Evolutionary conservation across 306 rosid species (phyloP), one percentile per base, ranked within the genome.

Genomic region (Crotalaria pallida): DNA sequence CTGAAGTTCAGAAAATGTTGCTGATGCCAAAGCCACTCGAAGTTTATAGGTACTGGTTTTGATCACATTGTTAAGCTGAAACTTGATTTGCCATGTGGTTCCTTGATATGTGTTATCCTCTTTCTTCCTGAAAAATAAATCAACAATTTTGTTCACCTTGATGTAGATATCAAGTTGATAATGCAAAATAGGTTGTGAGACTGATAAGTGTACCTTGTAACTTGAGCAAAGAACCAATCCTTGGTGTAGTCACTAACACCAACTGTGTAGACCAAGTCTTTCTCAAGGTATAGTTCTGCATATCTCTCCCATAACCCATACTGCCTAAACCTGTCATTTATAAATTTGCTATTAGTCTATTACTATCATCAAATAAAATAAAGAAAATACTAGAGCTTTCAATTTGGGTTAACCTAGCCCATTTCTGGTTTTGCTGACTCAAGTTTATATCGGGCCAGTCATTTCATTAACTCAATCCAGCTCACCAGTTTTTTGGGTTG

Each of bases 201-300:
- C 49, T 31, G 60, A 4, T 38, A 52, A 67, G 10, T 33, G 34
- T 45, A 90, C 98, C 98, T 88, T 70, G 87, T 87, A 71, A 93
- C 97, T 27, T 93, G 98, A 71, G 96, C 97, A 62, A 85, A 90
- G 81, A 93, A 93, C 97, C 98, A 90, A 72, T 93, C 98, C 77
- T 85, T 88, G 10, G 60, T 65, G 77, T 79, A 90, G 67, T 93
- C 91, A 65, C 87, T 85, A 23, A 78, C 72, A 59, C 90, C 98
- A 19, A 93, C 60, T 1, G 85, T 88, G 90, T 82, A 93, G 55
- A 83, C 64, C 80, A 90, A 79, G 73, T 93, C 98, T 13, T 31
- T 74, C 1, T 83, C 77, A 15, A 97, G 94, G 84, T 85, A 90
- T 70, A 90, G 58, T 8, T 93, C 97, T 73, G 94, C 85, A 77